These are phyloP conservation scores for Rhodotorula sp. DNA, from an alignment of 1,284 basidiomycete species.

Conservation along the genomic window DNA sequence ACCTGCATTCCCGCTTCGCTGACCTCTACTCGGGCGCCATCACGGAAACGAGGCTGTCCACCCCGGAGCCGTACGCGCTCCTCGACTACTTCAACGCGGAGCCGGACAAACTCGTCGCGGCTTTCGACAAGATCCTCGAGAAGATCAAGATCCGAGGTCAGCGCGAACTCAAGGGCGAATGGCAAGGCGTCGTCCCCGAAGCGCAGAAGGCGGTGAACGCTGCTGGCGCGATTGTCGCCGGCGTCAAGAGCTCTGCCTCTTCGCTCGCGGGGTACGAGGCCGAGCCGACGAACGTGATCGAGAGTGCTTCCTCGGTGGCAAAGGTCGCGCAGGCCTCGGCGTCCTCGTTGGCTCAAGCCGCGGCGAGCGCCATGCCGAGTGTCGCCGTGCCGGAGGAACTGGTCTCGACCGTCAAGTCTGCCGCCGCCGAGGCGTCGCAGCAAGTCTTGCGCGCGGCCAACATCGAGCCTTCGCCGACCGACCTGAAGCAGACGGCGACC, in stretches of 20 bases:
- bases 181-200: constrained; percentile 37
- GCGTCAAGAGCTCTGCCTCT: constrained; percentile 32
- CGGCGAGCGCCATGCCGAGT: constrained; percentile 13
- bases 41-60: constrained; percentile 28
- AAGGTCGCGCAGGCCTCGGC: constrained; percentile 29
- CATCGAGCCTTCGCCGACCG: constrained; percentile 21
- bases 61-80: constrained; percentile 23
- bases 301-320: constrained; percentile 31
- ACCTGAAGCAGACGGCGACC: constrained; percentile 23
- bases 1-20: constrained; percentile 33
- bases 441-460: constrained; percentile 20
- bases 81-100: constrained; percentile 31
- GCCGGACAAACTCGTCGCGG: constrained; percentile 26
- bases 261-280: constrained; percentile 33
- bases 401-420: constrained; percentile 5
- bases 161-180: constrained; percentile 41
- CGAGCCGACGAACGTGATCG: constrained; percentile 32
- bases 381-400: constrained; percentile 19
- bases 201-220: constrained; percentile 39
- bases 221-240: constrained; percentile 20
- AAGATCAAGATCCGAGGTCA: constrained; percentile 37
- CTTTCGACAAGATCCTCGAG: constrained; percentile 27
- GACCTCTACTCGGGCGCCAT: constrained; percentile 35
- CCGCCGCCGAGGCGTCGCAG: constrained; percentile 25
- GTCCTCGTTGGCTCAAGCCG: constrained; percentile 17